A percentile compares a stretch with the other conserved stretches of the same genome.
Conservation (phyloP, 2,329 filamentous ascomycete genomes). For the Colletotrichum lini region DNA sequence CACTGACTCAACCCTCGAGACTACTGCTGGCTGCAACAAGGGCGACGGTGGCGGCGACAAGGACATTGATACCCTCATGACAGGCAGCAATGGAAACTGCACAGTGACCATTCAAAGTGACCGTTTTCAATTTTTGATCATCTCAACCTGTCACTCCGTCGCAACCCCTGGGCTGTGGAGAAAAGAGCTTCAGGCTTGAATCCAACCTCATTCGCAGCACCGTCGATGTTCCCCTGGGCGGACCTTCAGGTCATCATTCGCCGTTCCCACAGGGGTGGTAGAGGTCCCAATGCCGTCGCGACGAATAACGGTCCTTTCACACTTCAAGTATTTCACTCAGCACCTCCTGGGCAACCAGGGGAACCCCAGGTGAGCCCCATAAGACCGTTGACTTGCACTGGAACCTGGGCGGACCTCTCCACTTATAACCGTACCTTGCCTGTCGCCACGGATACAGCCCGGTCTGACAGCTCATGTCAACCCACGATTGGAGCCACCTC, state of each 20-base stretch:
- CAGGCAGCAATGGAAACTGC: not conserved
- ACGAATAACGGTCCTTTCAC: conserved; percentile 4
- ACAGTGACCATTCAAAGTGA: conserved; percentile 19
- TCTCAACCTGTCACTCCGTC: conserved; percentile 17
- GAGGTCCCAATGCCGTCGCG: conserved; percentile 19
- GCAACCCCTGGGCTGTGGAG: conserved; percentile 1
- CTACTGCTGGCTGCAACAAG: not conserved
- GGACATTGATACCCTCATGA: not conserved
- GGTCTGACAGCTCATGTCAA: conserved; percentile 40
- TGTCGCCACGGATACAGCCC: conserved; percentile 25
- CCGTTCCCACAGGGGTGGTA: conserved; percentile 2
- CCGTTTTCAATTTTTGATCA: conserved; percentile 9
- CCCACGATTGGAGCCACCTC: conserved; percentile 33
- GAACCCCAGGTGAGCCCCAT: conserved; percentile 16
- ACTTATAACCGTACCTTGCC: conserved; percentile 42
- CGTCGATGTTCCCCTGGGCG: conserved; percentile 5
- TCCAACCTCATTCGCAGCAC: conserved; percentile 32
- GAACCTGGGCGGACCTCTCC: conserved; percentile 29
- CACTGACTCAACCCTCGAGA: too few species aligned
- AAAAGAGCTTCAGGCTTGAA: conserved; percentile 3
- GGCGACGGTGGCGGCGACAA: conserved; percentile 18
- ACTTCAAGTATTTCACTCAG: conserved; percentile 18
- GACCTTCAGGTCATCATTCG: conserved; percentile 4
- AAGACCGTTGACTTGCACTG: conserved; percentile 21
- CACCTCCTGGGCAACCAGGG: conserved; percentile 12